These are phyloP conservation scores for Myxozyma geophila DNA, from an alignment of 805 yeast genomes.

Conservation along the genomic window DNA sequence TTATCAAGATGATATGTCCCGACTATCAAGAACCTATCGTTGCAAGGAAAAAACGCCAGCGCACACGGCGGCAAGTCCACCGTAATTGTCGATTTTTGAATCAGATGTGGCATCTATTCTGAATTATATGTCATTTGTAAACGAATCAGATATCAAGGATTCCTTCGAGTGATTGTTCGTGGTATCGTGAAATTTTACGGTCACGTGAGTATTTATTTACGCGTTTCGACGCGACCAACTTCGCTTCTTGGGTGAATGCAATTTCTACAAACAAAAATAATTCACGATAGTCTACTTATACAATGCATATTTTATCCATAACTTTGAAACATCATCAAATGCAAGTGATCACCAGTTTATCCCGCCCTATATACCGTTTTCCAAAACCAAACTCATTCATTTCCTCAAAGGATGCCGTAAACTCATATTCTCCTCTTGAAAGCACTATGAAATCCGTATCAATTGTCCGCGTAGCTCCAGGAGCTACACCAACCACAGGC, in stretches of 20 bases:
- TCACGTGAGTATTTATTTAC: neutral
- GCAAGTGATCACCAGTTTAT: constrained; percentile 26
- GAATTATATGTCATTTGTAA: neutral
- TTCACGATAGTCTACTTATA: neutral
- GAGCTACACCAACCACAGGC: constrained; percentile 49
- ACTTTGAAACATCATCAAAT: neutral
- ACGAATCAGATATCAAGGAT: neutral
- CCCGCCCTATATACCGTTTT: constrained; percentile 26
- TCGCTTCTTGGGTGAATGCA: too few relatives aligned
- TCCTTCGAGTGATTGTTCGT: too few relatives aligned
- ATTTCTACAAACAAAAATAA: too few relatives aligned
- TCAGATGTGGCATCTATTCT: constrained; percentile 5
- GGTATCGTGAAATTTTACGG: neutral
- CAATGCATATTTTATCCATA: neutral
- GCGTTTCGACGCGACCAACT: neutral
- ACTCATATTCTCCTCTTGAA: constrained; percentile 79
- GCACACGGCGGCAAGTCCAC: constrained; percentile 84
- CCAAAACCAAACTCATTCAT: constrained; percentile 31
- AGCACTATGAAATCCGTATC: constrained; percentile 65
- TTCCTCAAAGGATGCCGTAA: constrained; percentile 69
- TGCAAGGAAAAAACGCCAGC: constrained; percentile 60
- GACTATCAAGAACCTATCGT: constrained; percentile 55
- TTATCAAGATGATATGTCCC: constrained; percentile 80
- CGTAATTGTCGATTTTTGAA: neutral
- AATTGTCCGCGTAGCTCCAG: constrained; percentile 51